phyloP scores from a whole-genome alignment of 2,329 filamentous ascomycete genomes.

The Penicillium palitans region DNA sequence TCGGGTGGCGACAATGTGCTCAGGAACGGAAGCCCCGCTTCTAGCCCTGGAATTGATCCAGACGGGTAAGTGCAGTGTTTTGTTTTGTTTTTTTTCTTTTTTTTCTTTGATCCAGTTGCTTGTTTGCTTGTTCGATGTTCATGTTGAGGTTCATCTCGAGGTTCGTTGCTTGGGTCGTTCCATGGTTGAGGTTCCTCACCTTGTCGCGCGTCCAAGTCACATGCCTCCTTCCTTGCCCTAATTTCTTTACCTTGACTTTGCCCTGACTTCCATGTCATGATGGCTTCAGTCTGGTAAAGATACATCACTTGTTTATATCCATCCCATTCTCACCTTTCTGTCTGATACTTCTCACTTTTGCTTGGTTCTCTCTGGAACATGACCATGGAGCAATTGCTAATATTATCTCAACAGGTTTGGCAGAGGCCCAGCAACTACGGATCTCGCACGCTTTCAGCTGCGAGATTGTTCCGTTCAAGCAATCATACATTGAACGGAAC shows the following conservation, averaged over 20 bases:
- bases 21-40: constrained; percentile 73
- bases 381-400: constrained; percentile 19
- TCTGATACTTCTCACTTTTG: not conserved
- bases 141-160: not conserved
- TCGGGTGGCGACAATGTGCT: constrained; percentile 71
- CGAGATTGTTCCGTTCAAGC: constrained; percentile 65
- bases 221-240: constrained; percentile 2
- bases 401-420: constrained; percentile 4
- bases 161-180: not conserved
- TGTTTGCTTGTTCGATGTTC: not conserved
- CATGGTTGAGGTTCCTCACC: not conserved
- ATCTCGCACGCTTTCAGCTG: constrained; percentile 61
- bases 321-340: not conserved
- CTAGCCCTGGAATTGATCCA: constrained; percentile 62
- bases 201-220: not conserved
- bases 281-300: not conserved
- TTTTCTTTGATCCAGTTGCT: not conserved
- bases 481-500: constrained; percentile 64
- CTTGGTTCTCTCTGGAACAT: constrained; percentile 34
- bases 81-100: not conserved
- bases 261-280: no score
- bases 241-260: not conserved
- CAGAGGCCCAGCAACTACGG: constrained; percentile 37
- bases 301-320: not conserved
- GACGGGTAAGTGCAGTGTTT: constrained; percentile 39